phyloP scores from a whole-genome alignment of 129 eudicot species.

The Helichrysum umbraculigerum region DNA sequence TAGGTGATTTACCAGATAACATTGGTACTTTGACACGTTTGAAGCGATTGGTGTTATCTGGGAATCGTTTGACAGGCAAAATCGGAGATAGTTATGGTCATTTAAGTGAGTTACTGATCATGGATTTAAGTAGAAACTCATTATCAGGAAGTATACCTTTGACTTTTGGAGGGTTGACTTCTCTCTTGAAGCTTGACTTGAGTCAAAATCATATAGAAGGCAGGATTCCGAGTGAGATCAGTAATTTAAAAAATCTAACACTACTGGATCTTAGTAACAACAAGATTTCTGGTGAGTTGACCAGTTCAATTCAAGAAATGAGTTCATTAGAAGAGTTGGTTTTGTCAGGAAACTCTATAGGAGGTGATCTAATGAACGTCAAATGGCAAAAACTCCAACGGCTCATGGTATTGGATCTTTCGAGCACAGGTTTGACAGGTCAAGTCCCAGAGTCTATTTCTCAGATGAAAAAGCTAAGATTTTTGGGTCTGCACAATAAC shows the following conservation, averaged over 20 bases:
- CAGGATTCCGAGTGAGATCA: constrained; percentile 44
- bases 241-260: constrained; percentile 55
- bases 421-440: constrained; percentile 51
- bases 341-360: constrained; percentile 59
- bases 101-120: constrained; percentile 50
- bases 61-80: constrained; percentile 41
- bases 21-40: constrained; percentile 48
- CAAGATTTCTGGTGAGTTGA: constrained; percentile 61
- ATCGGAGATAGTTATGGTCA: constrained; percentile 48
- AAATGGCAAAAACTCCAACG: constrained; percentile 49
- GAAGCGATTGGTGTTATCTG: constrained; percentile 52
- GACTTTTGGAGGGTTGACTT: constrained; percentile 51
- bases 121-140: constrained; percentile 64
- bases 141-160: constrained; percentile 51
- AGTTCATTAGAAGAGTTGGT: constrained; percentile 56
- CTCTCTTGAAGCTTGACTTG: constrained; percentile 74
- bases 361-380: constrained; percentile 51
- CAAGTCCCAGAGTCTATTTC: constrained; percentile 57
- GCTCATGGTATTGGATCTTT: constrained; percentile 57
- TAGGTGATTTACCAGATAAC: constrained; percentile 45
- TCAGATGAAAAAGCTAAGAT: constrained; percentile 48
- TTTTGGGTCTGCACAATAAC: constrained; percentile 62
- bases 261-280: constrained; percentile 68
- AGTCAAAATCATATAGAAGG: constrained; percentile 58
- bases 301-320: constrained; percentile 50